Evolutionary conservation across 2,329 filamentous ascomycete species (phyloP).

Genomic region (Claviceps arundinis): DNA sequence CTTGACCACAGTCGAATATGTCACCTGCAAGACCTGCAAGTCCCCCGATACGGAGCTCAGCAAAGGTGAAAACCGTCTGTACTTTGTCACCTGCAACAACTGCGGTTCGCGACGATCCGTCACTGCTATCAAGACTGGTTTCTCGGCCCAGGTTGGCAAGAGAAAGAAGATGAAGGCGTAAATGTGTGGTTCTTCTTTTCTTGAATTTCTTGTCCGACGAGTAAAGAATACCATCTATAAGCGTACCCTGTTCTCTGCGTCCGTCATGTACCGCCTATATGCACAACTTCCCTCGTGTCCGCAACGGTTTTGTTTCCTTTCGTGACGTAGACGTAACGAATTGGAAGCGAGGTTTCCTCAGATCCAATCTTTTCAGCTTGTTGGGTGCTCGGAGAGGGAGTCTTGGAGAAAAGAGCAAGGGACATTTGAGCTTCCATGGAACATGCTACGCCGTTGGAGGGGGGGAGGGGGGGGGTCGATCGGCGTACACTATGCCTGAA

Average conservation of each 20-base stretch:
- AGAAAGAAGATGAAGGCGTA: constrained; percentile 88
- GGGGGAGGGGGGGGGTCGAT: too few relatives aligned
- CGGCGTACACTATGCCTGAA: too few relatives aligned
- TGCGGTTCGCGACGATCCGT: constrained; percentile 76
- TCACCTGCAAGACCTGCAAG: constrained; percentile 97
- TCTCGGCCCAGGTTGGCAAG: constrained; percentile 98
- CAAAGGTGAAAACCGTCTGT: constrained; percentile 98
- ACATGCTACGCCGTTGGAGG: too few relatives aligned
- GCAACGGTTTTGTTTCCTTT: background rate
- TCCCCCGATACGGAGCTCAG: constrained; percentile 89
- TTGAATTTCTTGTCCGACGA: background rate
- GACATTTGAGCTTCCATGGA: too few relatives aligned
- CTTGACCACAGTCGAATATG: constrained; percentile 64
- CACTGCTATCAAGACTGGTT: constrained; percentile 98
- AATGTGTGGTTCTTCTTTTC: constrained; percentile 12
- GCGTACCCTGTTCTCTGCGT: background rate
- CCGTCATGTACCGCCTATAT: too few relatives aligned
- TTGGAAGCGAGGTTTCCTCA: too few relatives aligned
- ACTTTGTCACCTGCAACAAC: constrained; percentile 92
- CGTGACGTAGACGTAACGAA: background rate
- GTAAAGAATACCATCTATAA: background rate
- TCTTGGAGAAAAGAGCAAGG: too few relatives aligned
- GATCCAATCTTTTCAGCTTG: too few relatives aligned
- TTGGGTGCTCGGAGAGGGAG: too few relatives aligned
- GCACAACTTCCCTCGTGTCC: background rate